Evolutionary conservation across 768 basidiomycete species (phyloP).

Genomic region (Hypholoma sublateritium): DNA sequence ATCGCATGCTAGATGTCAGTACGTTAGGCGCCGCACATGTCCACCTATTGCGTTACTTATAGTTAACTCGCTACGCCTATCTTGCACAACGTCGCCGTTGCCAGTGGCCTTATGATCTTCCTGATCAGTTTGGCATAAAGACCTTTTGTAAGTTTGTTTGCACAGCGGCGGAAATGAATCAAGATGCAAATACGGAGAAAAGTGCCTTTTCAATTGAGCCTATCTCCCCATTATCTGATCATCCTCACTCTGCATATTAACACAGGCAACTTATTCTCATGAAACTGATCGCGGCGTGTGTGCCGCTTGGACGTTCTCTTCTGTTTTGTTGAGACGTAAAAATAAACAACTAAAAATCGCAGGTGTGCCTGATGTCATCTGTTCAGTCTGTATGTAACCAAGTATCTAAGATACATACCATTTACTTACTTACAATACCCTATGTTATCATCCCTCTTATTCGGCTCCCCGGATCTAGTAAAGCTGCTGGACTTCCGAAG

Average conservation of each 20-base stretch:
- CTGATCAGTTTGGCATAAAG: background rate
- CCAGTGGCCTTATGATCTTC: conserved; percentile 1
- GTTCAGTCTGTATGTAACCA: background rate
- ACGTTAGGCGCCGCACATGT: conserved; percentile 1
- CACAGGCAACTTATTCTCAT: background rate
- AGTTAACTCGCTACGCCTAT: no score
- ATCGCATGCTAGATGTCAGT: conserved; percentile 5
- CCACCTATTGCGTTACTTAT: background rate
- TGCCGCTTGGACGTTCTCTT: no score
- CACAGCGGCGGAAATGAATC: conserved; percentile 5
- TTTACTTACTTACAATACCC: no score
- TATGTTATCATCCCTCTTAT: background rate
- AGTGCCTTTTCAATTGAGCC: background rate
- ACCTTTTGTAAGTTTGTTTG: background rate
- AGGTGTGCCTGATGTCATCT: background rate
- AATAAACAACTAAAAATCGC: background rate
- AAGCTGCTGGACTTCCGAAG: background rate
- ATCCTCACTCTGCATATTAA: background rate
- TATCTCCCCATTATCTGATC: background rate
- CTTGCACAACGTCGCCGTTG: background rate
- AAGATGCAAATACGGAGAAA: background rate
- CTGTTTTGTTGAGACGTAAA: background rate
- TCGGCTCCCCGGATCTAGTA: background rate
- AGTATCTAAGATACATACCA: background rate
- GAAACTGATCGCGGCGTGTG: background rate